A percentile compares a stretch with the other conserved stretches of the same genome.
These are phyloP conservation scores for Globisporangium nodosum DNA, from an alignment of 352 stramenopile genomes.

Conservation along the genomic window DNA sequence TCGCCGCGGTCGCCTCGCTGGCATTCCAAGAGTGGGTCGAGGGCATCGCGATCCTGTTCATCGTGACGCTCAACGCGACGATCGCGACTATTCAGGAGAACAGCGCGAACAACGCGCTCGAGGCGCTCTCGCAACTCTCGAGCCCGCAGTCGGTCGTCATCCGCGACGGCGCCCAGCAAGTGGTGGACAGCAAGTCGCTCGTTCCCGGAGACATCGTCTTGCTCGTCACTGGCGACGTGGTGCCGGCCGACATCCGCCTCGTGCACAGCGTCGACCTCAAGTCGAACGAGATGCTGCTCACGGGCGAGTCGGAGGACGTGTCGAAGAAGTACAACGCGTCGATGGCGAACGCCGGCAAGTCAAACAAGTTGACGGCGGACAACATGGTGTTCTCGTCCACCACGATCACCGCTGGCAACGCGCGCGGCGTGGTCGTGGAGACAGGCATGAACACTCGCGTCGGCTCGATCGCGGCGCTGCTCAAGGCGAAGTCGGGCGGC, in stretches of 20 bases:
- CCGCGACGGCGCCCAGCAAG: slow-evolving; percentile 49
- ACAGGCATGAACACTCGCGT: slow-evolving; percentile 72
- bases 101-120: slow-evolving; percentile 54
- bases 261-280: slow-evolving; percentile 82
- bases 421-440: slow-evolving; percentile 60
- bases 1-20: slow-evolving; percentile 51
- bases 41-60: slow-evolving; percentile 62
- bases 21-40: slow-evolving; percentile 60
- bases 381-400: slow-evolving; percentile 95
- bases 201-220: slow-evolving; percentile 85
- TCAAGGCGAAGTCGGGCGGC: slow-evolving; percentile 34
- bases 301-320: slow-evolving; percentile 88
- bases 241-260: slow-evolving; percentile 89
- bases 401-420: slow-evolving; percentile 73
- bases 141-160: slow-evolving; percentile 63
- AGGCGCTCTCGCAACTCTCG: slow-evolving; percentile 51
- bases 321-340: slow-evolving; percentile 56
- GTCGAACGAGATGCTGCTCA: slow-evolving; percentile 93
- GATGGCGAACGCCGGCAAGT: slow-evolving; percentile 18
- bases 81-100: slow-evolving; percentile 66
- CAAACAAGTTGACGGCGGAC: slow-evolving; percentile 41
- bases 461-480: slow-evolving; percentile 55
- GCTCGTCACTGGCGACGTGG: slow-evolving; percentile 90
- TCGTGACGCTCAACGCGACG: slow-evolving; percentile 53
- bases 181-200: slow-evolving; percentile 61